Conservation (phyloP, 257 asterid species). For the Forsythia suspensa region DNA sequence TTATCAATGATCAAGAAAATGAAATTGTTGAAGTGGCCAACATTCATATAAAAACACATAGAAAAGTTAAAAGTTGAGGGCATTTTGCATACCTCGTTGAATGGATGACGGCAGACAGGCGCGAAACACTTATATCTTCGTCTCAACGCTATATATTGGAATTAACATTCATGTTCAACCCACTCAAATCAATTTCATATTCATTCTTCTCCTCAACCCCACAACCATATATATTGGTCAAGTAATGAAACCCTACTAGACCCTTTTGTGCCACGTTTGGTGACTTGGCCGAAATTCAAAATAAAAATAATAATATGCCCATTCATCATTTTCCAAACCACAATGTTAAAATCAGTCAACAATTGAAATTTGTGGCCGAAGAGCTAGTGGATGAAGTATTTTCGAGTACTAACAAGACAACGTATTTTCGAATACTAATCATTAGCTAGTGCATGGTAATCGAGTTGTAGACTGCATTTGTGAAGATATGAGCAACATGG, state of each 20-base stretch:
- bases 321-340: neutral
- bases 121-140: constrained; percentile 74
- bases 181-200: neutral
- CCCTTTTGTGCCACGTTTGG: neutral
- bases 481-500: no score
- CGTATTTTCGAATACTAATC: no score
- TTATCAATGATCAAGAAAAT: neutral
- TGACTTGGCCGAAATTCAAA: neutral
- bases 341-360: neutral
- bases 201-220: neutral
- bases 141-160: constrained; percentile 46
- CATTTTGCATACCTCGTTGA: constrained; percentile 30
- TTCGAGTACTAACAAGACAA: no score
- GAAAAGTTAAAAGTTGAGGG: neutral
- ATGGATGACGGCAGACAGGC: constrained; percentile 80
- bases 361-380: no score
- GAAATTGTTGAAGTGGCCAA: neutral
- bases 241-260: neutral
- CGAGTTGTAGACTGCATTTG: no score
- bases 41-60: neutral
- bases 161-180: constrained; percentile 23
- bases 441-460: no score
- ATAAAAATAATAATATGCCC: no score
- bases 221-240: neutral
- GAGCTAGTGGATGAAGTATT: no score